Percentiles rank a stretch among this genome's conserved stretches.
phyloP scores from a whole-genome alignment of 352 stramenopile species.

The Globisporangium echinulatum region DNA sequence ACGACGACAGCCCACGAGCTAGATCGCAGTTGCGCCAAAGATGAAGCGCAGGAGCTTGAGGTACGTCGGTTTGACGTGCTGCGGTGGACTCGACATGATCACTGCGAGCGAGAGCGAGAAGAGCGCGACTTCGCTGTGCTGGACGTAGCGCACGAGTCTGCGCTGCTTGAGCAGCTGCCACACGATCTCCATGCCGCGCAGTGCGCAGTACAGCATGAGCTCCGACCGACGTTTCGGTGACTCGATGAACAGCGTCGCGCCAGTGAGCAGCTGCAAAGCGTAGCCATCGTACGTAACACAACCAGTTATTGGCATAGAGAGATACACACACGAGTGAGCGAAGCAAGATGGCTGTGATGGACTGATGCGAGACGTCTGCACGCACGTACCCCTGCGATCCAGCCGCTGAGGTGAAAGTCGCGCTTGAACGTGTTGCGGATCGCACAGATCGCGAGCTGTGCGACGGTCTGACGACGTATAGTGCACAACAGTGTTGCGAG shows the following conservation, averaged over 20 bases:
- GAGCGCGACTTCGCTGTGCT: conserved; percentile 68
- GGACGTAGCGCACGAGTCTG: conserved; percentile 63
- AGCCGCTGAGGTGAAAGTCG: conserved; percentile 40
- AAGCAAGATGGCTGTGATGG: no score
- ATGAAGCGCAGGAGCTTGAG: conserved; percentile 74
- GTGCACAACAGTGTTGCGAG: no score
- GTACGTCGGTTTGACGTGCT: conserved; percentile 85
- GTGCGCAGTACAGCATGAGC: conserved; percentile 80
- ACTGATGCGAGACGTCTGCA: neutral
- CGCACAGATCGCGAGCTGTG: conserved; percentile 69
- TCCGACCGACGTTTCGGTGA: conserved; percentile 76
- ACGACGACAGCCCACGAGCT: no score
- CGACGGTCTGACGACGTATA: conserved; percentile 30
- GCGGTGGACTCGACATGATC: conserved; percentile 73
- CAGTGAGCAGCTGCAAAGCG: conserved; percentile 42
- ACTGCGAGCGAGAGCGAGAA: conserved; percentile 82
- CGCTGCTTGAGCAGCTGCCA: conserved; percentile 72
- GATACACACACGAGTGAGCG: no score
- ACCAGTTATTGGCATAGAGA: no score
- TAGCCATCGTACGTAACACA: no score
- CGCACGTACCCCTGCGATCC: conserved; percentile 46
- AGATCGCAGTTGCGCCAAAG: conserved; percentile 33
- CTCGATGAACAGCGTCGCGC: conserved; percentile 66
- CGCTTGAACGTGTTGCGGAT: conserved; percentile 65
- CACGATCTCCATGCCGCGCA: conserved; percentile 68